Evolutionary conservation across 768 basidiomycete genomes (phyloP).

Genomic region (Artomyces pyxidatus): DNA sequence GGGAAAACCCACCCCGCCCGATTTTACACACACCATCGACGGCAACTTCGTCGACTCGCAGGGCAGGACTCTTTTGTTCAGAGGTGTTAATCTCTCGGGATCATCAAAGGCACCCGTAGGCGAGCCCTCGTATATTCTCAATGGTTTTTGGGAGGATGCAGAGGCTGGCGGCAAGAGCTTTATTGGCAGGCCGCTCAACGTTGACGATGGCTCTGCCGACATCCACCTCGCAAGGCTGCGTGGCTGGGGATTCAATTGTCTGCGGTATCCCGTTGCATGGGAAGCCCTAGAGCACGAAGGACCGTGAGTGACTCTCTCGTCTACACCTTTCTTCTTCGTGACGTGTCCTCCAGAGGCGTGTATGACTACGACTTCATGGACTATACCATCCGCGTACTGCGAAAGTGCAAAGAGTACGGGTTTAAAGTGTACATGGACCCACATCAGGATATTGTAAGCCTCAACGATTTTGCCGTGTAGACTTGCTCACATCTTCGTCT

Average conservation of each 20-base stretch:
- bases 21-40: conserved; percentile 58
- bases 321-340: neutral
- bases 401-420: conserved; percentile 86
- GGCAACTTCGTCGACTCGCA: conserved; percentile 66
- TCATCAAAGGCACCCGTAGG: conserved; percentile 78
- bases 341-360: conserved; percentile 49
- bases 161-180: conserved; percentile 66
- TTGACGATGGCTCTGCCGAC: conserved; percentile 83
- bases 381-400: conserved; percentile 80
- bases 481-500: neutral
- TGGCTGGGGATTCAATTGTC: conserved; percentile 90
- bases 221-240: conserved; percentile 76
- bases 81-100: conserved; percentile 93
- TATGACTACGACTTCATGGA: conserved; percentile 92
- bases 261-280: conserved; percentile 87
- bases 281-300: conserved; percentile 90
- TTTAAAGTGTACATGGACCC: conserved; percentile 92
- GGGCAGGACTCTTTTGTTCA: conserved; percentile 72
- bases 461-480: neutral
- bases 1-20: conserved; percentile 34
- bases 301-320: conserved; percentile 72
- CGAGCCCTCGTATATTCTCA: conserved; percentile 56
- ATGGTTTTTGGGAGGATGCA: conserved; percentile 78
- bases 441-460: conserved; percentile 87
- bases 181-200: conserved; percentile 65